Base-by-base conservation (phyloP, 306 rosid species). In the Cucumis hystrix region DNA sequence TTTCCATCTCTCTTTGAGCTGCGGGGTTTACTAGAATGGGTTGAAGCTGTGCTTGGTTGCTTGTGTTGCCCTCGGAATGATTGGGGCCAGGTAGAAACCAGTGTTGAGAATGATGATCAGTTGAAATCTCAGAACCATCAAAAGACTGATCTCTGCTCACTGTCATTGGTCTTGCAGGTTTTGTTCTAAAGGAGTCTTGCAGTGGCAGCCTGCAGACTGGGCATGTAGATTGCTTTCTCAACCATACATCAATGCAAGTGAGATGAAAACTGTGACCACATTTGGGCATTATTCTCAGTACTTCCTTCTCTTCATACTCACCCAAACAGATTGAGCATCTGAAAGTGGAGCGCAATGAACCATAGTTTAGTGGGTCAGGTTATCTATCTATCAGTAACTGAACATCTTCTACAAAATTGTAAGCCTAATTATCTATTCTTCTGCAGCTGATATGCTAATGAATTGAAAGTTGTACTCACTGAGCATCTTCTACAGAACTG, bases 291-390 rank as follows among this genome's bases (percentile, higher is more conserved):
- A 92, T 92, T 59, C 98, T 82, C 76, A 95, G 30, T 13, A 92
- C 63, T 75, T 95, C 98, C 81, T 86, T 88, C 82, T 92, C 98
- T 84, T 90, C 91, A 83, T 95, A 95, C 23, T 95, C 97, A 7
- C 87, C 86, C 81, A 95, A 85, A 83, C 98, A 95, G 81, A 95
- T 95, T 83, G 96, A 90, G 81, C 98, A 95, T 86, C 98, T 95
- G 87, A 39, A 65, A 14, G 21, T 21, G 30, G 52, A 30, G 54
- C 16, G 23, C 15, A 56, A 39, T 18, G 21, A 68, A 11, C 45
- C 49, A 30, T 52, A 20, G 55, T 43, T 68, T 43, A 28, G 17
- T 28, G 40, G 40, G 66, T 61, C 33, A 58, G 63, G 14, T 21
- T 21, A 58, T 21, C 63, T 61, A 14, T 62, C 40, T 16, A 8